A percentile compares a stretch with the other conserved stretches of the same genome.
Conservation (phyloP, 768 basidiomycete species). For the Leccinum disarticulatum region DNA sequence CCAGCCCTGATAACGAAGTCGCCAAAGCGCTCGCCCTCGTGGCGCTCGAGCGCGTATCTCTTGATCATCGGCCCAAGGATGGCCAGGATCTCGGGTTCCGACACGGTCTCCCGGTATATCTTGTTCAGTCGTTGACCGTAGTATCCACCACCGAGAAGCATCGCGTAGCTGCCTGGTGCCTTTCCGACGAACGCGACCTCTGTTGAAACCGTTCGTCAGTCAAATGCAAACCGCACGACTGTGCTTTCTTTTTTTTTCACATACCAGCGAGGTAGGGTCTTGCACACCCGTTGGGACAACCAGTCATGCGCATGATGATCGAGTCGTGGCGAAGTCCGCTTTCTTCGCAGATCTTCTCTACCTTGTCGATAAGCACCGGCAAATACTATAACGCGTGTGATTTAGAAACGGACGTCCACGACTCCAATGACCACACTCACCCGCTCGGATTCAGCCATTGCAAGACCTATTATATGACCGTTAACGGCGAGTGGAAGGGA, state of each 20-base stretch:
- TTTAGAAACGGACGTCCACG: slow-evolving; percentile 32
- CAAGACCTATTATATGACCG: slow-evolving; percentile 44
- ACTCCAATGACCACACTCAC: slow-evolving; percentile 34
- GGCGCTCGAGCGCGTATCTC: slow-evolving; percentile 82
- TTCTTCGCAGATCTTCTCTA: slow-evolving; percentile 93
- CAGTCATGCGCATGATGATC: slow-evolving; percentile 99
- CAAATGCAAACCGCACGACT: not conserved
- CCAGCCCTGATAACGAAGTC: slow-evolving; percentile 93
- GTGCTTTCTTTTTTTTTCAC: slow-evolving; percentile 18
- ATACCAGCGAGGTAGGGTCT: slow-evolving; percentile 87
- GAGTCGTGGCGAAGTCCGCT: slow-evolving; percentile 90
- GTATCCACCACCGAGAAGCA: slow-evolving; percentile 96
- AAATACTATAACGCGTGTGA: slow-evolving; percentile 64
- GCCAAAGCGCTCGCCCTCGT: slow-evolving; percentile 89
- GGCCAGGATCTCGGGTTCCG: slow-evolving; percentile 87
- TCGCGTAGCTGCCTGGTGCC: slow-evolving; percentile 86
- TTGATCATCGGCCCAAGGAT: slow-evolving; percentile 95
- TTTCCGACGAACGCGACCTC: slow-evolving; percentile 98
- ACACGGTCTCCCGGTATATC: slow-evolving; percentile 89
- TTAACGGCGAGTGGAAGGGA: not conserved
- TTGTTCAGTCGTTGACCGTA: slow-evolving; percentile 94
- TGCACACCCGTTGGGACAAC: slow-evolving; percentile 93
- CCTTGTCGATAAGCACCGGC: slow-evolving; percentile 88
- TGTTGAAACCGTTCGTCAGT: slow-evolving; percentile 26
- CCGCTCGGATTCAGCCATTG: slow-evolving; percentile 78